These are phyloP conservation scores for Amniculicola lignicola DNA, from an alignment of 495 filamentous ascomycete genomes.

Conservation along the genomic window DNA sequence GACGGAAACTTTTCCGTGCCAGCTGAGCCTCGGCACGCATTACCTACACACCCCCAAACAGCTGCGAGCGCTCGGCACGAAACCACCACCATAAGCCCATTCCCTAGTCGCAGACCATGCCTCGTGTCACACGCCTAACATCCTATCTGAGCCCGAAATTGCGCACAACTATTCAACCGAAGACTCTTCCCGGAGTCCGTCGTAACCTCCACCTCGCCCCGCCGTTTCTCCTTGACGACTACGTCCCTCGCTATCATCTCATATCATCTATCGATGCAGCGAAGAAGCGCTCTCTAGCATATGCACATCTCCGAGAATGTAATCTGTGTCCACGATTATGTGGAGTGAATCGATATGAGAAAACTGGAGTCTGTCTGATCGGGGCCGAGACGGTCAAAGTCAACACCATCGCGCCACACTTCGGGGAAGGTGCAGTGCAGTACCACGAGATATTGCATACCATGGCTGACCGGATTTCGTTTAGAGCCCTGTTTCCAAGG, in stretches of 20 bases:
- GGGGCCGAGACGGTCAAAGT: conserved; percentile 67
- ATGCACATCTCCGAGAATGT: conserved; percentile 67
- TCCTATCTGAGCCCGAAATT: neutral
- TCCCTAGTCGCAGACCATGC: no score
- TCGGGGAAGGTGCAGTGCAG: conserved; percentile 52
- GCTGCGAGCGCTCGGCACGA: no score
- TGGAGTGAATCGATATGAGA: conserved; percentile 69
- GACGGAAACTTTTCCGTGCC: no score
- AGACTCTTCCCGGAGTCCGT: conserved; percentile 8
- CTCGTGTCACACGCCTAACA: no score
- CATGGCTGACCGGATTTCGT: conserved; percentile 29
- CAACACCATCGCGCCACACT: conserved; percentile 73
- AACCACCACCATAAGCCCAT: no score
- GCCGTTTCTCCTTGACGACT: conserved; percentile 70
- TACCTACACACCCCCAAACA: no score
- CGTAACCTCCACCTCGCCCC: conserved; percentile 66
- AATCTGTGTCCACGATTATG: conserved; percentile 74
- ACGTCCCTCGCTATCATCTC: conserved; percentile 63
- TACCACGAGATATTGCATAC: neutral
- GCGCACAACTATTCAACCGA: neutral
- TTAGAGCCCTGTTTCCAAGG: conserved; percentile 74
- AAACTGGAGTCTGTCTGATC: conserved; percentile 70
- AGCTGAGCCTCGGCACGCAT: no score
- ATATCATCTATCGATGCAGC: conserved; percentile 58
- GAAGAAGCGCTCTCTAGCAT: conserved; percentile 63